Conservation (phyloP, 805 yeast species). For the Candida caryicola region DNA sequence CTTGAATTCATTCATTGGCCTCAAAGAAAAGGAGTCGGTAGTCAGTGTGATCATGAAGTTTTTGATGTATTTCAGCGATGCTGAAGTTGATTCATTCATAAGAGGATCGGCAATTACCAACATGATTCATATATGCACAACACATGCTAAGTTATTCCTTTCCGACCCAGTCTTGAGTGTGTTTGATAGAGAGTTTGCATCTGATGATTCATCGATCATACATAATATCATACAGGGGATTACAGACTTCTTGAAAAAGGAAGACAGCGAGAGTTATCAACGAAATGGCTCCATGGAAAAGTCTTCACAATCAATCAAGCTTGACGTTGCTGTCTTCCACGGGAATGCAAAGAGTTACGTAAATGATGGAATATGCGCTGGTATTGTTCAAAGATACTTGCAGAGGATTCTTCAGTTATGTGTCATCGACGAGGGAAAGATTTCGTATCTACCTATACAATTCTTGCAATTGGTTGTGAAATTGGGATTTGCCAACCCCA, state of each 20-base stretch:
- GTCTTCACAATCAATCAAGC: constrained; percentile 27
- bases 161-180: constrained; percentile 51
- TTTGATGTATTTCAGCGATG: constrained; percentile 52
- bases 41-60: constrained; percentile 57
- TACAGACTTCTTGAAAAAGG: constrained; percentile 53
- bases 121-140: constrained; percentile 55
- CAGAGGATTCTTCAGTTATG: constrained; percentile 48
- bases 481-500: constrained; percentile 75
- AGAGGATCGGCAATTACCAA: constrained; percentile 55
- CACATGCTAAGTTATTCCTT: constrained; percentile 65
- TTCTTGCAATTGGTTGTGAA: constrained; percentile 55
- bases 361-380: constrained; percentile 72
- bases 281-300: constrained; percentile 39
- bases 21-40: constrained; percentile 53
- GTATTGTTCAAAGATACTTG: constrained; percentile 64
- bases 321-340: constrained; percentile 53
- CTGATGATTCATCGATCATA: constrained; percentile 39
- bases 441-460: constrained; percentile 50
- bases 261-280: constrained; percentile 46
- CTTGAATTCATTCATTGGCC: constrained; percentile 34
- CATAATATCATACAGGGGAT: constrained; percentile 57
- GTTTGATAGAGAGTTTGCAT: constrained; percentile 48
- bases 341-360: constrained; percentile 48
- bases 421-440: constrained; percentile 41
- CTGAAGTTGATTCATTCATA: constrained; percentile 26